phyloP scores from a whole-genome alignment of 345 rosid genomes.

The Rhodamnia argentea region DNA sequence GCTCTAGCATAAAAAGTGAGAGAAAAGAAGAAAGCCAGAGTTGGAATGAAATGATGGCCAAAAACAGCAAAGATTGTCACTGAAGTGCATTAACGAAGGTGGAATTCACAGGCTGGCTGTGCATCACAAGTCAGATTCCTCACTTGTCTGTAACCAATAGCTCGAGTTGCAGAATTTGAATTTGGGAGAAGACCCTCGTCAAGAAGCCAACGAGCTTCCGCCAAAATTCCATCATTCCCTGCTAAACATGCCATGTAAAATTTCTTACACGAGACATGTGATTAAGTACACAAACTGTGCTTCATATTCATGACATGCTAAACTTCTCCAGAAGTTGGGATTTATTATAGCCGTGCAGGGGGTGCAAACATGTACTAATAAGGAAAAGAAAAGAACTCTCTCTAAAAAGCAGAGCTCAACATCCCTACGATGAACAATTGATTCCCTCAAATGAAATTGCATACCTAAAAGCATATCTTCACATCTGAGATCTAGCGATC shows the following conservation, averaged over 20 bases:
- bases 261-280: neutral
- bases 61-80: neutral
- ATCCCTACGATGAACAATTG: neutral
- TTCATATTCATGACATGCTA: neutral
- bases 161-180: conserved; percentile 81
- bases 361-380: neutral
- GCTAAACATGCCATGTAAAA: neutral
- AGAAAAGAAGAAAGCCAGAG: neutral
- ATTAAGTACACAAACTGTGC: neutral
- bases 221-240: conserved; percentile 41
- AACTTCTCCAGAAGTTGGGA: neutral
- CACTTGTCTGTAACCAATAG: conserved; percentile 93
- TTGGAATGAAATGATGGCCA: neutral
- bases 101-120: neutral
- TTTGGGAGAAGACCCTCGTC: conserved; percentile 75
- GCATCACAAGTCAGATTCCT: neutral
- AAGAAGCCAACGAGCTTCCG: conserved; percentile 87
- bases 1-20: neutral
- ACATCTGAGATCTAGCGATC: conserved; percentile 76
- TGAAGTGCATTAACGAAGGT: neutral
- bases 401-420: neutral
- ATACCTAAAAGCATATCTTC: conserved; percentile 88
- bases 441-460: neutral
- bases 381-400: neutral
- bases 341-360: neutral